Percentiles rank a stretch among this genome's conserved stretches.
These are phyloP conservation scores for Stentor coeruleus DNA, from an alignment of 73 alveolate species.

Conservation along the genomic window DNA sequence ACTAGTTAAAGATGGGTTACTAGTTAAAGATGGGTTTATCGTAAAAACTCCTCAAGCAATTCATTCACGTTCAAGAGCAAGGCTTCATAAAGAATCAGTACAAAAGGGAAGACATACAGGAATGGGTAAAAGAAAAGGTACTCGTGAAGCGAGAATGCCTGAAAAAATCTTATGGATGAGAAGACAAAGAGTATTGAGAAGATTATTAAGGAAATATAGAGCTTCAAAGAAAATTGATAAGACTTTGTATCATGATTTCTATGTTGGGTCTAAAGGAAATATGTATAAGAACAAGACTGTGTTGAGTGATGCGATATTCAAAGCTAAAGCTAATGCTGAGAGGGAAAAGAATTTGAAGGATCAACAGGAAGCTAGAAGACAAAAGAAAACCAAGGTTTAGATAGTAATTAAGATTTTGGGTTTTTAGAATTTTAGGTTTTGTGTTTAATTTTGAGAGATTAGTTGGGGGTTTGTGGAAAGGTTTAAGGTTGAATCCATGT, in stretches of 20 bases:
- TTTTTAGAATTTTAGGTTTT: too few species aligned
- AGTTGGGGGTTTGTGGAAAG: too few species aligned
- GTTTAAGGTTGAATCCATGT: too few species aligned
- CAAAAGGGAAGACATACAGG: constrained; percentile 94
- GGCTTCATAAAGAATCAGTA: too few species aligned
- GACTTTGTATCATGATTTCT: constrained; percentile 91
- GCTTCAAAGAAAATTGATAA: constrained; percentile 85
- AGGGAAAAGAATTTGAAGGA: too few species aligned
- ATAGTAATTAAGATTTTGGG: too few species aligned
- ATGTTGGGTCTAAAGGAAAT: constrained; percentile 90
- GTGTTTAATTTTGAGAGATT: too few species aligned
- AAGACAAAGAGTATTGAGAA: constrained; percentile 95
- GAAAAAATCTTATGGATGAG: constrained; percentile 88
- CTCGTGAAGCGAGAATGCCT: constrained; percentile 96
- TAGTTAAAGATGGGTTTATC: constrained; percentile 90
- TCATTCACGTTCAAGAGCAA: constrained; percentile 92
- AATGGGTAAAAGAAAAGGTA: constrained; percentile 92
- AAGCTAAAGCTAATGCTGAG: constrained; percentile 68
- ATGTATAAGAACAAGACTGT: constrained; percentile 86
- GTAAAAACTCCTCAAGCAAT: constrained; percentile 82
- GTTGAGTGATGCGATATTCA: constrained; percentile 87
- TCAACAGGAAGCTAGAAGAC: too few species aligned
- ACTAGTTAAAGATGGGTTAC: too few species aligned
- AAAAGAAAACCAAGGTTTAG: too few species aligned
- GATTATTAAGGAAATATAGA: constrained; percentile 92